These are phyloP conservation scores for Pseudogymnoascus sp. DNA, from an alignment of 2,329 filamentous ascomycete species.

Conservation along the genomic window DNA sequence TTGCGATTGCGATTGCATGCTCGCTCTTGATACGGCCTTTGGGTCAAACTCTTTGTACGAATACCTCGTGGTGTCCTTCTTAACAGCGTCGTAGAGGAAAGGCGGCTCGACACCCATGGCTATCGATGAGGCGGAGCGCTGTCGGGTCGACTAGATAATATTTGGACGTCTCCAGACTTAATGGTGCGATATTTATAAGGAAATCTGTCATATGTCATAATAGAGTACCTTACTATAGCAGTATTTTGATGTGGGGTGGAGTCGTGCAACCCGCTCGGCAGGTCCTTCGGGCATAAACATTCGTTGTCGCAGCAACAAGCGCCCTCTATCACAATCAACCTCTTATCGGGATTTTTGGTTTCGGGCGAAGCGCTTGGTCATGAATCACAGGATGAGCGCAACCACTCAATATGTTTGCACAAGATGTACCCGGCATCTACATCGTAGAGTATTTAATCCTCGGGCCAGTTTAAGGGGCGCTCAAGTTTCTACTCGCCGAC, in stretches of 20 bases:
- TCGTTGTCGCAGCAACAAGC: conserved; percentile 3
- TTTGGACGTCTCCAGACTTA: not conserved
- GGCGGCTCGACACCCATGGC: conserved; percentile 54
- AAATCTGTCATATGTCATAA: not conserved
- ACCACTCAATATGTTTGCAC: conserved; percentile 23
- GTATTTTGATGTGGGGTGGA: conserved; percentile 5
- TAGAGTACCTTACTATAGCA: not conserved
- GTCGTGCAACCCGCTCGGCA: not conserved
- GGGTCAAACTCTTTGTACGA: conserved; percentile 66
- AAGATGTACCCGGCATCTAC: conserved; percentile 16
- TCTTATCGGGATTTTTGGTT: conserved; percentile 3
- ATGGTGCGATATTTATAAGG: not conserved
- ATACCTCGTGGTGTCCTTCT: conserved; percentile 42
- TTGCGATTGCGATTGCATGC: conserved; percentile 56
- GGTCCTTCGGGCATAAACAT: not conserved
- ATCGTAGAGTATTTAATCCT: not conserved
- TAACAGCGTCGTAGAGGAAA: conserved; percentile 61
- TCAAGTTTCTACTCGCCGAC: conserved; percentile 12
- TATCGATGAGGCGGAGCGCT: not conserved
- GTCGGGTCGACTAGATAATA: not conserved
- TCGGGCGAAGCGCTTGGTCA: not conserved
- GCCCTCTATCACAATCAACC: conserved; percentile 5
- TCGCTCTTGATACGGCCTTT: conserved; percentile 75
- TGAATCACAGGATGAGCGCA: conserved; percentile 22
- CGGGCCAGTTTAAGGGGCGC: not conserved